These are phyloP conservation scores for Eimeria nieschulzi DNA, from an alignment of 169 alveolate genomes.

Conservation along the genomic window DNA sequence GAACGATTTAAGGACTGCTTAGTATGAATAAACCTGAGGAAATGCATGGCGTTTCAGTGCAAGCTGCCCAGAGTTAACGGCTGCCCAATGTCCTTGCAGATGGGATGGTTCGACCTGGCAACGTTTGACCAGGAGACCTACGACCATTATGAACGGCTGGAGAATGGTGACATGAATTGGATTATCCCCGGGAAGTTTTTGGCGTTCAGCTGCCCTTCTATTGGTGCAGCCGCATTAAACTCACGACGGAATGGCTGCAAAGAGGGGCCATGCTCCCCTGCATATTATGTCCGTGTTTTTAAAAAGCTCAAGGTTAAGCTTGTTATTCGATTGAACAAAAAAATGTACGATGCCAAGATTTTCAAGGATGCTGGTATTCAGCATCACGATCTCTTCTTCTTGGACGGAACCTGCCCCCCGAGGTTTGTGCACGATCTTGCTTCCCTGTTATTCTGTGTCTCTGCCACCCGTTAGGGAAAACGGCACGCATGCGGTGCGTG, in stretches of 20 bases:
- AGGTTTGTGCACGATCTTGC: slow-evolving; percentile 7
- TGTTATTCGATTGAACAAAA: slow-evolving; percentile 92
- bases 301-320: slow-evolving; percentile 86
- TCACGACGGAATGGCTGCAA: slow-evolving; percentile 79
- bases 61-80: background rate
- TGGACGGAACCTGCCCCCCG: slow-evolving; percentile 94
- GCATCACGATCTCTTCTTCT: slow-evolving; percentile 89
- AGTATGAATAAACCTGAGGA: background rate
- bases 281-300: slow-evolving; percentile 91
- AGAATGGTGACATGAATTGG: slow-evolving; percentile 93
- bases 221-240: slow-evolving; percentile 38
- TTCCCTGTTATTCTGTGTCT: background rate
- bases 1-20: background rate
- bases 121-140: slow-evolving; percentile 90
- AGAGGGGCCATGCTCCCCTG: slow-evolving; percentile 87
- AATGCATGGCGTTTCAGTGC: background rate
- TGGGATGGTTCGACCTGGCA: slow-evolving; percentile 93
- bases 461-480: too few species aligned
- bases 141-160: slow-evolving; percentile 92
- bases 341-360: slow-evolving; percentile 87
- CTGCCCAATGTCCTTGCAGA: slow-evolving; percentile 35
- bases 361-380: slow-evolving; percentile 85
- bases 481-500: too few species aligned
- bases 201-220: slow-evolving; percentile 94
- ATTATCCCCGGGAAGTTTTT: slow-evolving; percentile 93